Evolutionary conservation across 2,329 filamentous ascomycete genomes (phyloP), one percentile per base, ranked within the genome.

Genomic region (Lachnellula arida): DNA sequence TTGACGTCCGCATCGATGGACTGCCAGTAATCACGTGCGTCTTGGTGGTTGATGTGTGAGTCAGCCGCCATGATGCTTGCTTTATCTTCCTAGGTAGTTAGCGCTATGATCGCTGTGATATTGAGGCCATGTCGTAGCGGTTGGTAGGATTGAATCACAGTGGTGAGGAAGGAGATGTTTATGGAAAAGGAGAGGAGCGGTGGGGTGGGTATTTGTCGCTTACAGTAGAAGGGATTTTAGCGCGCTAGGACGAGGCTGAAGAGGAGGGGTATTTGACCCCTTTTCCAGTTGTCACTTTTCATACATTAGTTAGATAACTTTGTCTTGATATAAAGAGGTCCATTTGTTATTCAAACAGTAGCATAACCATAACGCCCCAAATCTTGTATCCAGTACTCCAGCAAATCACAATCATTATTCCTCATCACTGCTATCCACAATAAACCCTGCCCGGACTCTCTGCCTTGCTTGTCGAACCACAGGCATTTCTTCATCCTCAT

Each of bases 371-470:
- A 53, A 37, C 17, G 17, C 42, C n/a, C 22, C 53, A 40, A 19
- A 37, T 23, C 51, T 15, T 37, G 46, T 54, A 52, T 51, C 50
- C 56, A 51, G 17, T 11, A 35, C 34, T 47, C 47, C 46, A 34
- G 15, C 46, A 35, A 50, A 43, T 15, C 49, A 47, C 42, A 52
- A 42, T 57, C 54, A 57, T 67, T 61, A 68, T 49, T 70, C 68
- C 53, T 71, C 68, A 57, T 85, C 82, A 66, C 82, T 82, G 58
- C 81, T 84, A 63, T 85, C 81, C 37, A 82, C 64, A 46, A 85
- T 69, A 59, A 85, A 85, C 0, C 81, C 81, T 17, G 77, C 76
- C 51, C 75, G 75, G 3, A 76, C 71, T 55, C 78, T 73, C 61
- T 60, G 58, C 35, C 64, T 60, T 14, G 53, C 57, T 19, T 62